Percentiles rank a stretch among this genome's conserved stretches.
phyloP scores from a whole-genome alignment of 768 basidiomycete genomes.

The Suillus cothurnatus region DNA sequence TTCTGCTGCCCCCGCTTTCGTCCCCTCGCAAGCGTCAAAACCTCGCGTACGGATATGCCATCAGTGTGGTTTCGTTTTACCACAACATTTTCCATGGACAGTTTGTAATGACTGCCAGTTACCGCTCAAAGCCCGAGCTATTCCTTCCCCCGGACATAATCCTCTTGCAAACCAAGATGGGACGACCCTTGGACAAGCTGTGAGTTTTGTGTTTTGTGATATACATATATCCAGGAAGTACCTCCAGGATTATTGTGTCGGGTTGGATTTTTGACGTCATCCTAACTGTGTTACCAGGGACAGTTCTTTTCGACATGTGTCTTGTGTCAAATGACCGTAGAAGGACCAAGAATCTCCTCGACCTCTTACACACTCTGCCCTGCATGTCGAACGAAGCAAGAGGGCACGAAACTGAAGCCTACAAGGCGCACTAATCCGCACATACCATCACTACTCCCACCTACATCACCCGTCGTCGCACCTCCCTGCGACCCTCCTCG shows the following conservation, averaged over 20 bases:
- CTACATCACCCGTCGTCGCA: background rate
- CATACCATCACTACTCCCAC: background rate
- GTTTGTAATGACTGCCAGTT: slow-evolving; percentile 8
- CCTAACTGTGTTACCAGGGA: slow-evolving; percentile 1
- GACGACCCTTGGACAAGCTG: background rate
- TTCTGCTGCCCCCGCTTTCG: slow-evolving; percentile 3
- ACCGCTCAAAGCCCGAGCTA: background rate
- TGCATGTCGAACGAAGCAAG: slow-evolving; percentile 13
- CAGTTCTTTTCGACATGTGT: slow-evolving; percentile 2
- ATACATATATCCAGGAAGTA: background rate
- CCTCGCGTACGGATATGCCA: slow-evolving; percentile 1
- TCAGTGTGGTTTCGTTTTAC: background rate
- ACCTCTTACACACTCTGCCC: slow-evolving; percentile 14
- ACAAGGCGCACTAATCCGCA: background rate
- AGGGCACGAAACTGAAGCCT: background rate
- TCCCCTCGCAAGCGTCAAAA: background rate
- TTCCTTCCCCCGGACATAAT: too few relatives aligned
- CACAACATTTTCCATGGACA: slow-evolving; percentile 2
- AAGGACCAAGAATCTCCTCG: background rate
- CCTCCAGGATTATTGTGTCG: background rate
- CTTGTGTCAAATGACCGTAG: slow-evolving; percentile 14
- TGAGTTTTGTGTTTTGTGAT: slow-evolving; percentile 5
- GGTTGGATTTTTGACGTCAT: background rate
- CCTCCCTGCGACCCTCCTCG: background rate
- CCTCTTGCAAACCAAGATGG: background rate